phyloP scores from a whole-genome alignment of 2,329 filamentous ascomycete genomes.

The Verticillium nubilum region DNA sequence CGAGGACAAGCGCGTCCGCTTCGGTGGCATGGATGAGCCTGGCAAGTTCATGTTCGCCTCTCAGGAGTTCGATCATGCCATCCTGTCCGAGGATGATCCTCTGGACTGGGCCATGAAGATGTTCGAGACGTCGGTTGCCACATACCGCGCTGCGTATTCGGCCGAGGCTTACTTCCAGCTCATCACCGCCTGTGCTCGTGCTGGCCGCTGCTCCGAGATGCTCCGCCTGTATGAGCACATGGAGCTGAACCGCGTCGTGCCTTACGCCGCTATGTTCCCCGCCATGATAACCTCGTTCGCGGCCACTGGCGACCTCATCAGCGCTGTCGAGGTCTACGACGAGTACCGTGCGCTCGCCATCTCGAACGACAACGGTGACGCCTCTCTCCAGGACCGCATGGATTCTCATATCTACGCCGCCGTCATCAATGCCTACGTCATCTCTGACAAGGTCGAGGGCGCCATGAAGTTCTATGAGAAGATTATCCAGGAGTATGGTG shows the following conservation, averaged over 20 bases:
- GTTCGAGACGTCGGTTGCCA: slow-evolving; percentile 69
- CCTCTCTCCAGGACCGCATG: slow-evolving; percentile 63
- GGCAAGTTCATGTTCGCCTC: slow-evolving; percentile 87
- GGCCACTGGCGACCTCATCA: slow-evolving; percentile 71
- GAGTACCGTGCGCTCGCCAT: slow-evolving; percentile 90
- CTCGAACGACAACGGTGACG: slow-evolving; percentile 69
- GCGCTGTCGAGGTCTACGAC: slow-evolving; percentile 91
- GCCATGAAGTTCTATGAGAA: slow-evolving; percentile 82
- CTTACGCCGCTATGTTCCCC: slow-evolving; percentile 78
- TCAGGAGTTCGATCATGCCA: slow-evolving; percentile 79
- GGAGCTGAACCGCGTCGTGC: slow-evolving; percentile 69
- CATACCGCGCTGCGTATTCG: slow-evolving; percentile 62
- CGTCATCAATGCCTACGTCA: slow-evolving; percentile 84
- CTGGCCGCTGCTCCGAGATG: slow-evolving; percentile 82
- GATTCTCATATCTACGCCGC: slow-evolving; percentile 86
- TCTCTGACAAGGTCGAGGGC: slow-evolving; percentile 72
- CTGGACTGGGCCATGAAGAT: slow-evolving; percentile 80
- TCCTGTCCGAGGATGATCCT: slow-evolving; percentile 81
- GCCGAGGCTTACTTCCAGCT: slow-evolving; percentile 80
- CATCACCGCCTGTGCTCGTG: slow-evolving; percentile 79
- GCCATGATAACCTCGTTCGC: slow-evolving; percentile 95
- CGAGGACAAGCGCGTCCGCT: slow-evolving; percentile 77
- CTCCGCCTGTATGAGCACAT: slow-evolving; percentile 86
- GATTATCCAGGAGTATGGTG: slow-evolving; percentile 60
- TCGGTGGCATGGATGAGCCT: slow-evolving; percentile 76